A percentile compares a stretch with the other conserved stretches of the same genome.
Conservation (phyloP, 495 filamentous ascomycete genomes). For the Penicillium atrosanguineum region DNA sequence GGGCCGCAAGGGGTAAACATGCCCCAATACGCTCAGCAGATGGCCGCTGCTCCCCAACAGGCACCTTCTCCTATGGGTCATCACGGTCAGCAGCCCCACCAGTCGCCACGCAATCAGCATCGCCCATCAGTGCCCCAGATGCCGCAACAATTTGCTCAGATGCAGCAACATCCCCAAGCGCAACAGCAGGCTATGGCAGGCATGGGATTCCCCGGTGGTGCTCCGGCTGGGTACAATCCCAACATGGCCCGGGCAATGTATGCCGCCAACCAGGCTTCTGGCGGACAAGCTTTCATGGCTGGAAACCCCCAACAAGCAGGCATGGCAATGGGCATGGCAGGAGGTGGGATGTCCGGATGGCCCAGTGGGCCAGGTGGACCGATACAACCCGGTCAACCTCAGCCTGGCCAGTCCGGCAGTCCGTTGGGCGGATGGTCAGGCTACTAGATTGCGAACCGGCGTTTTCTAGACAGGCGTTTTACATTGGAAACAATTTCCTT, state of each 20-base stretch:
- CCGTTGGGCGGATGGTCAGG: conserved; percentile 44
- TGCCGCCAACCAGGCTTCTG: conserved; percentile 36
- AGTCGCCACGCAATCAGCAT: conserved; percentile 48
- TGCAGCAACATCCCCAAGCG: conserved; percentile 53
- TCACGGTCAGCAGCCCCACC: conserved; percentile 44
- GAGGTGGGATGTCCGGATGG: conserved; percentile 43
- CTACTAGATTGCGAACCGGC: conserved; percentile 34
- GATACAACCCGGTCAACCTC: conserved; percentile 46
- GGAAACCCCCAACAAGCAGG: conserved; percentile 39
- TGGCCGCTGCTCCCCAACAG: conserved; percentile 38
- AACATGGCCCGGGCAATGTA: conserved; percentile 44
- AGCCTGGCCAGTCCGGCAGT: conserved; percentile 43
- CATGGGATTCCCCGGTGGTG: conserved; percentile 40
- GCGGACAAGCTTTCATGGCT: conserved; percentile 41
- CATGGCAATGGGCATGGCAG: conserved; percentile 42
- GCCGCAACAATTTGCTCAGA: conserved; percentile 41
- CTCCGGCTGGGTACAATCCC: conserved; percentile 32
- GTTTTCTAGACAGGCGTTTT: conserved; percentile 33
- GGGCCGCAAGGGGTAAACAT: conserved; percentile 41
- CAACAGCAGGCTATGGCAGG: conserved; percentile 58
- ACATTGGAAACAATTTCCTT: background rate
- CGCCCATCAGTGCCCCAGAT: conserved; percentile 42
- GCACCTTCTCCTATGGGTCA: conserved; percentile 42
- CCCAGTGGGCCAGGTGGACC: conserved; percentile 31
- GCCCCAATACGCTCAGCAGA: conserved; percentile 44